Percentiles rank a stretch among this genome's conserved stretches.
phyloP scores from a whole-genome alignment of 2,329 filamentous ascomycete species.

The Teratosphaeriaceae sp. region DNA sequence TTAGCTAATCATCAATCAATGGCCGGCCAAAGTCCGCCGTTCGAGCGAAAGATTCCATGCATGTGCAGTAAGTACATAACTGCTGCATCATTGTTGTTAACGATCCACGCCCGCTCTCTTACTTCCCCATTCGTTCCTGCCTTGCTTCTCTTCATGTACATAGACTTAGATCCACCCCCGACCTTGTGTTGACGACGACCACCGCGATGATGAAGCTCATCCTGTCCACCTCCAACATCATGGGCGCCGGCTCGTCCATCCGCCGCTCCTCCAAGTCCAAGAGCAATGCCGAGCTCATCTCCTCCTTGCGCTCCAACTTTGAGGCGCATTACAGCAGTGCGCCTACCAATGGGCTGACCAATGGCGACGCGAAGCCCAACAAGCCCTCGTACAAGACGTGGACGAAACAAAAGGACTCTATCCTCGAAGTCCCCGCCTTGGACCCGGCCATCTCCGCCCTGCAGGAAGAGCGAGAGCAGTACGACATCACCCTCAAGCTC shows the following conservation, averaged over 20 bases:
- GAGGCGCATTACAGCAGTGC: constrained; percentile 18
- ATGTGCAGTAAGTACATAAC: too few species aligned
- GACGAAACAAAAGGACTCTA: constrained; percentile 60
- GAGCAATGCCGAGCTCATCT: constrained; percentile 89
- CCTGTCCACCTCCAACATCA: constrained; percentile 87
- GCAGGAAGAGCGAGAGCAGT: constrained; percentile 72
- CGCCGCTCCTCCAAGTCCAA: constrained; percentile 69
- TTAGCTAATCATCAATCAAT: neutral
- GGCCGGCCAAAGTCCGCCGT: too few species aligned
- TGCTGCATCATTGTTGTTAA: too few species aligned
- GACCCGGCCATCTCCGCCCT: constrained; percentile 66
- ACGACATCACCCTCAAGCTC: constrained; percentile 92
- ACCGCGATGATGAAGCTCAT: constrained; percentile 79
- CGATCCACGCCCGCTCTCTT: neutral
- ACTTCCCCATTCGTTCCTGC: too few species aligned
- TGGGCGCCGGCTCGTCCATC: constrained; percentile 76
- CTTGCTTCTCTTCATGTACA: constrained; percentile 3
- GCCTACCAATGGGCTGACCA: constrained; percentile 7
- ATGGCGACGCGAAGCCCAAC: constrained; percentile 13
- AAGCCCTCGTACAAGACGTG: constrained; percentile 48
- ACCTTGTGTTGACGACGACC: too few species aligned
- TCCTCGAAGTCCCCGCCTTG: constrained; percentile 59
- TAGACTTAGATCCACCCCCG: too few species aligned
- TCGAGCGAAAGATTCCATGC: too few species aligned
- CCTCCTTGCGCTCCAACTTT: constrained; percentile 80